Evolutionary conservation across 495 filamentous ascomycete species (phyloP), one percentile per base, ranked within the genome.

Genomic region (Neurospora sp.): DNA sequence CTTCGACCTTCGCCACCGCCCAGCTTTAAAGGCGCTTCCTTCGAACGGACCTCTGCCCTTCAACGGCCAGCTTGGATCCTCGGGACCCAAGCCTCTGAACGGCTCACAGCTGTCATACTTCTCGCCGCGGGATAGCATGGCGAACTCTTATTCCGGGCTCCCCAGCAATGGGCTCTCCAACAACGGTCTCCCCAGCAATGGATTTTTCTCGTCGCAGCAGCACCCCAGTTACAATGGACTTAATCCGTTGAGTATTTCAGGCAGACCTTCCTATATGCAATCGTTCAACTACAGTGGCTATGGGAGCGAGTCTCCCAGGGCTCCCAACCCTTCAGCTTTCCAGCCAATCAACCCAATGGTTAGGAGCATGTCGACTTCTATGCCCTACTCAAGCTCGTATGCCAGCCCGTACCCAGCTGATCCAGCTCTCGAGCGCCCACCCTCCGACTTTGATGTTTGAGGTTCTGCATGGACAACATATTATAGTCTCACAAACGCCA

Each of bases 211-310:
- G 27, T 73, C 79, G 3, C 74, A 79, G 22, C 79, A 82, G 35
- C 72, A 77, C 8, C 76, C 81, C 41, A 75, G 79, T 10, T 68
- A 76, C 70, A 77, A 79, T 10, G 80, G 71, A 40, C 80, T 81
- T 66, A 87, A 87, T 69, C 85, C 85, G 2, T 79, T 87, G 20
- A 85, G 77, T 73, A 78, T 80, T 69, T 81, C 82, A 44, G 73
- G 77, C 35, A 75, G 78, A 68, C 74, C 76, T 20, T 79, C 78
- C n/a, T 78, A 71, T 27, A 77, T 81, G 48, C 74, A 78, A 31
- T 79, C 80, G 40, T 81, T 78, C 69, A 71, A 74, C 70, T 82
- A 80, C 69, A 10, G 72, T 3, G 74, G 46, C 35, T 81, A 81
- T 48, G 78, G 79, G 20, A 77, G 74, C 39, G 79, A 82, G 53